Percentiles rank a stretch among this genome's conserved stretches.
These are phyloP conservation scores for Dichotomopilus funicola DNA, from an alignment of 2,329 filamentous ascomycete genomes.

Conservation along the genomic window DNA sequence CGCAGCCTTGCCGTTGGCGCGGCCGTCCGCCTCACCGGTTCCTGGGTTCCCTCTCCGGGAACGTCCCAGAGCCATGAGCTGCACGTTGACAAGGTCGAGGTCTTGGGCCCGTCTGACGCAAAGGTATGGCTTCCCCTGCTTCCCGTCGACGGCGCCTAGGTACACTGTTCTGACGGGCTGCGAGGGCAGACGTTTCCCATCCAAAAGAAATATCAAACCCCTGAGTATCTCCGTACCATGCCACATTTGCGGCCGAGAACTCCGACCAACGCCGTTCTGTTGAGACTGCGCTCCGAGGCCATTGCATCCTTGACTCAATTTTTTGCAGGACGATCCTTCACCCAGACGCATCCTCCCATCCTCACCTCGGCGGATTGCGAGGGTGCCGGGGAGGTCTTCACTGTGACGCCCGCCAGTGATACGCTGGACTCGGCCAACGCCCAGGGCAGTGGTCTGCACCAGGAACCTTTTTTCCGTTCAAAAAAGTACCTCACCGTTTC, in stretches of 20 bases:
- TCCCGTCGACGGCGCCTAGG: neutral
- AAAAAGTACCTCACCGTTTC: conserved; percentile 97
- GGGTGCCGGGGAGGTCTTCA: conserved; percentile 90
- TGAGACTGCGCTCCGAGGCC: conserved; percentile 76
- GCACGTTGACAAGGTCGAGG: conserved; percentile 59
- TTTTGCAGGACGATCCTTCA: conserved; percentile 64
- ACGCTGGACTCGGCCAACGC: conserved; percentile 24
- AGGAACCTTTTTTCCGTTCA: conserved; percentile 66
- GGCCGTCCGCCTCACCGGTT: conserved; percentile 69
- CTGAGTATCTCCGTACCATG: conserved; percentile 80
- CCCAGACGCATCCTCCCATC: conserved; percentile 85
- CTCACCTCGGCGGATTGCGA: conserved; percentile 97
- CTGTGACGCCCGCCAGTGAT: conserved; percentile 45
- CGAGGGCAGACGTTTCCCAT: conserved; percentile 72
- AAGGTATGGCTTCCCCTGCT: conserved; percentile 46
- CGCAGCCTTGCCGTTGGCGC: conserved; percentile 72
- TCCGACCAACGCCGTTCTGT: conserved; percentile 70
- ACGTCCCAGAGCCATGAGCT: conserved; percentile 73
- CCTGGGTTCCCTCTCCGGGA: conserved; percentile 66
- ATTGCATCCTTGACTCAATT: conserved; percentile 67
- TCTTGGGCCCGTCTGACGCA: conserved; percentile 73
- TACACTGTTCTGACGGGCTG: neutral
- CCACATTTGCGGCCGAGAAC: conserved; percentile 81
- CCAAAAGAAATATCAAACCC: conserved; percentile 91
- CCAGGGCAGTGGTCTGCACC: conserved; percentile 29